These are phyloP conservation scores for Botryotinia narcissicola DNA, from an alignment of 2,329 filamentous ascomycete species.

Conservation along the genomic window DNA sequence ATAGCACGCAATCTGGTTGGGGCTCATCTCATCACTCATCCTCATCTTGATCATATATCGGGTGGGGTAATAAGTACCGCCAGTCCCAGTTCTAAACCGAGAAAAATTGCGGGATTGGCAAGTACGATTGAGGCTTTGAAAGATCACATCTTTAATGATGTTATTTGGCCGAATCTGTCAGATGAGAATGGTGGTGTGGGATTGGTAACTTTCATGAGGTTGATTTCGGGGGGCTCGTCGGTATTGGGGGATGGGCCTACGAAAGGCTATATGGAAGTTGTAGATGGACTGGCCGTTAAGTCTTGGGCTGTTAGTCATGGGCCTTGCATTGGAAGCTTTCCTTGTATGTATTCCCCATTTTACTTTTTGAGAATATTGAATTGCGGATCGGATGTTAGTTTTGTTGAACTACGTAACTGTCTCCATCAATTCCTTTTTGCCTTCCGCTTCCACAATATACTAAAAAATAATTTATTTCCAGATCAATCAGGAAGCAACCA, in stretches of 20 bases:
- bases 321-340: conserved; percentile 74
- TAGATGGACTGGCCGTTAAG: conserved; percentile 84
- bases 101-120: conserved; percentile 80
- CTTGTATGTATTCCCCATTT: conserved; percentile 48
- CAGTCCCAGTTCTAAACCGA: conserved; percentile 75
- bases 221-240: conserved; percentile 85
- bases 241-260: conserved; percentile 77
- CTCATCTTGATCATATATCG: conserved; percentile 92
- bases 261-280: conserved; percentile 83
- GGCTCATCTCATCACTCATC: conserved; percentile 89
- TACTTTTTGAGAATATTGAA: conserved; percentile 40
- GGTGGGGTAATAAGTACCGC: conserved; percentile 77
- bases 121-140: conserved; percentile 92
- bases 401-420: background rate
- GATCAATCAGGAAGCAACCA: background rate
- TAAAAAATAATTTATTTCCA: background rate
- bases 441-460: background rate
- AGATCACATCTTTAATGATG: conserved; percentile 92
- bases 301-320: conserved; percentile 87
- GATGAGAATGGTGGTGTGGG: conserved; percentile 95
- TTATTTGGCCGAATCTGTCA: conserved; percentile 96
- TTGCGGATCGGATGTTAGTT: too few relatives aligned
- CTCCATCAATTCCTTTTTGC: background rate
- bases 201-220: conserved; percentile 82
- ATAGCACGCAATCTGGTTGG: conserved; percentile 78